A percentile compares a stretch with the other conserved stretches of the same genome.
These are phyloP conservation scores for Evernia prunastri DNA, from an alignment of 495 filamentous ascomycete genomes.

Conservation along the genomic window DNA sequence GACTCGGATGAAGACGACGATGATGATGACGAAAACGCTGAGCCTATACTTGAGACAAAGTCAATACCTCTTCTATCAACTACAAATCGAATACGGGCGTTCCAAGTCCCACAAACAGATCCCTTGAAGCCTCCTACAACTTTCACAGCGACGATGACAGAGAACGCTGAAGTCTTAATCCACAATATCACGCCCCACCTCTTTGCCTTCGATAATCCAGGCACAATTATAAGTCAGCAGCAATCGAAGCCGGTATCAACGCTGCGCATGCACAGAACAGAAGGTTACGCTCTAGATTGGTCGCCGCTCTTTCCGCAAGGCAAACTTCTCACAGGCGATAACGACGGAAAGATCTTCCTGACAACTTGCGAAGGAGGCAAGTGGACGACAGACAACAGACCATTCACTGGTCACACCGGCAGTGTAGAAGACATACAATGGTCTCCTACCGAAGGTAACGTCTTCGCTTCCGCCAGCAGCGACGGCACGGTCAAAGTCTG, in stretches of 20 bases:
- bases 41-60: constrained; percentile 90
- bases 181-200: constrained; percentile 89
- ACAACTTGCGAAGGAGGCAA: constrained; percentile 81
- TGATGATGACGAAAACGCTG: constrained; percentile 68
- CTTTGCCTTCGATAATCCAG: constrained; percentile 79
- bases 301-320: constrained; percentile 68
- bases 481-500: constrained; percentile 94
- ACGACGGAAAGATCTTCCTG: constrained; percentile 77
- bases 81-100: constrained; percentile 84
- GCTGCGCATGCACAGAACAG: constrained; percentile 81
- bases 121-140: constrained; percentile 66
- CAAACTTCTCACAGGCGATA: constrained; percentile 88
- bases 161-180: constrained; percentile 80
- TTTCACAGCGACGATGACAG: constrained; percentile 84
- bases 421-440: constrained; percentile 95
- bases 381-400: constrained; percentile 73
- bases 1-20: constrained; percentile 67
- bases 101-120: constrained; percentile 65
- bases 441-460: constrained; percentile 84
- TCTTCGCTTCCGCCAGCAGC: constrained; percentile 86
- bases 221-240: constrained; percentile 66
- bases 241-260: constrained; percentile 81
- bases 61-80: constrained; percentile 76
- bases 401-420: constrained; percentile 74
- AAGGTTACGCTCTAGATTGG: constrained; percentile 96